Evolutionary conservation across 495 filamentous ascomycete genomes (phyloP).

Genomic region (Aspergillus cavernicola): DNA sequence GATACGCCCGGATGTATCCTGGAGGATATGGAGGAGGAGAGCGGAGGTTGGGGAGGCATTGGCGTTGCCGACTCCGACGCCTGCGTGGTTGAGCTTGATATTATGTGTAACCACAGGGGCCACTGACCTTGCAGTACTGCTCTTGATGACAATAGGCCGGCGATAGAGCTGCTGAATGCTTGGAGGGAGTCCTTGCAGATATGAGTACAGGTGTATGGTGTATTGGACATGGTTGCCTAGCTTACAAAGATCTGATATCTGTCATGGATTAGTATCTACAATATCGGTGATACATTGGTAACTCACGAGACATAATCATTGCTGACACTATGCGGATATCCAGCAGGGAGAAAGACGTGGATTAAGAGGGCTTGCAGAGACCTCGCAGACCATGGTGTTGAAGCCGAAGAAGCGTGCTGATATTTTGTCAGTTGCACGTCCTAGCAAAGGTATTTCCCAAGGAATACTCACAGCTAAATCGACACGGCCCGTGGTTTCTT

Average conservation of each 20-base stretch:
- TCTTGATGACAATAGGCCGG: slow-evolving; percentile 78
- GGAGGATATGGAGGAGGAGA: slow-evolving; percentile 78
- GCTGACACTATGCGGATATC: slow-evolving; percentile 88
- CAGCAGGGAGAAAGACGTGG: slow-evolving; percentile 79
- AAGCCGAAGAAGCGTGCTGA: slow-evolving; percentile 14
- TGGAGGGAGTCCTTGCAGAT: slow-evolving; percentile 77
- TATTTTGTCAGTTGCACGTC: slow-evolving; percentile 4
- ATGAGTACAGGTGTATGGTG: not conserved
- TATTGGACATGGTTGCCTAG: not conserved
- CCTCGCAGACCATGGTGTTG: slow-evolving; percentile 30
- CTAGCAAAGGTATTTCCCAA: not conserved
- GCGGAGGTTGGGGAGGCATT: slow-evolving; percentile 81
- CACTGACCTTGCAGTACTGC: slow-evolving; percentile 78
- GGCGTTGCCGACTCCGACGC: slow-evolving; percentile 87
- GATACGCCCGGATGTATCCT: slow-evolving; percentile 78
- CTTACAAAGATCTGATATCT: slow-evolving; percentile 69
- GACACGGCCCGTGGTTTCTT: slow-evolving; percentile 21
- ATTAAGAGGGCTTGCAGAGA: slow-evolving; percentile 28
- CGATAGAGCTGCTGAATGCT: slow-evolving; percentile 92
- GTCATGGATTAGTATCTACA: slow-evolving; percentile 1
- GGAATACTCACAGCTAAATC: slow-evolving; percentile 35
- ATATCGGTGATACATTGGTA: not conserved
- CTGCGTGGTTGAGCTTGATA: slow-evolving; percentile 31
- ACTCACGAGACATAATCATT: slow-evolving; percentile 80
- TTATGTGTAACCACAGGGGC: not conserved